A percentile compares a stretch with the other conserved stretches of the same genome.
These are phyloP conservation scores for Caryopteris hybrid DNA, from an alignment of 305 asterid genomes.

Conservation along the genomic window DNA sequence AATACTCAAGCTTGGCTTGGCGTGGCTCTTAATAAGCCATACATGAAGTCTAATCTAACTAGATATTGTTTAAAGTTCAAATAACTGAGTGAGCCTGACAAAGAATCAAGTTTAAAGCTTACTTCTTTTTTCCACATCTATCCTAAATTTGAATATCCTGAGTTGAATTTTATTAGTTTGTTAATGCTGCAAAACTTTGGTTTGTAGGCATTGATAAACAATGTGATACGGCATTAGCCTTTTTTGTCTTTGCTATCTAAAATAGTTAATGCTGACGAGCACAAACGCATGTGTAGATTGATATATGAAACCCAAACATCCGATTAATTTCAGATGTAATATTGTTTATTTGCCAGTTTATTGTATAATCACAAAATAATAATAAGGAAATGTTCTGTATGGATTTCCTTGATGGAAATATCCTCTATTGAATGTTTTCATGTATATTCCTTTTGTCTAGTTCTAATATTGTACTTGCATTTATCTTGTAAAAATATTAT, in stretches of 20 bases:
- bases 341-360: not conserved
- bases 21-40: not conserved
- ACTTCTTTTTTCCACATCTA: not conserved
- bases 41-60: not conserved
- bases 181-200: not conserved
- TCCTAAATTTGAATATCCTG: not conserved
- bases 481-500: not conserved
- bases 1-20: not conserved
- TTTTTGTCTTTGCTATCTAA: not conserved
- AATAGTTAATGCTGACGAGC: not conserved
- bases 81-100: not conserved
- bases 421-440: not conserved
- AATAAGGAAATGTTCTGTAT: not conserved
- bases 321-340: not conserved
- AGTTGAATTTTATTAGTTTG: not conserved
- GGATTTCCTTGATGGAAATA: not conserved
- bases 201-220: not conserved
- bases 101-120: not conserved
- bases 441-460: not conserved
- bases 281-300: not conserved
- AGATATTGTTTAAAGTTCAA: not conserved
- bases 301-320: not conserved
- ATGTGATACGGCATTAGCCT: not conserved
- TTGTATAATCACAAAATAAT: conserved; percentile 2
- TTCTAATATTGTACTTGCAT: not conserved